Evolutionary conservation across 108 stramenopile genomes (phyloP).

Genomic region (Mayamaea pseudoterrestris): DNA sequence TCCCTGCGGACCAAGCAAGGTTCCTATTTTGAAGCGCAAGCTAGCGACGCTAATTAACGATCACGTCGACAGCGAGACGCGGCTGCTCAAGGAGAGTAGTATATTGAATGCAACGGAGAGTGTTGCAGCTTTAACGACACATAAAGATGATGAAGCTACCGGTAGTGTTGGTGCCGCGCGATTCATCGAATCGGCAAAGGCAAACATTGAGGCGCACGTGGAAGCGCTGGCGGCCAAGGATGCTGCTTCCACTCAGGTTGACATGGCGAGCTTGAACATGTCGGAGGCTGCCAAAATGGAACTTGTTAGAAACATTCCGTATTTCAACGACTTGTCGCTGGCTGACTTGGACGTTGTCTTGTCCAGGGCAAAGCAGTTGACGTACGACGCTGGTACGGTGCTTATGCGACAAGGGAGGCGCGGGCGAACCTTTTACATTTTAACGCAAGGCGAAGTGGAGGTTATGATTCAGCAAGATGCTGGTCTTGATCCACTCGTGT

Average conservation of each 20-base stretch:
- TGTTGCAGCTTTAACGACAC: not conserved
- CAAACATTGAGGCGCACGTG: no score
- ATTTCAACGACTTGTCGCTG: constrained; percentile 42
- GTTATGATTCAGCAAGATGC: constrained; percentile 63
- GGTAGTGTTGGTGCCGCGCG: not conserved
- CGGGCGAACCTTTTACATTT: constrained; percentile 74
- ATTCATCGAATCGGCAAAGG: no score
- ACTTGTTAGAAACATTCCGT: constrained; percentile 25
- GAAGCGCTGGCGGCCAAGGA: no score
- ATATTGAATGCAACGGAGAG: not conserved
- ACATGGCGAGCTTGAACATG: not conserved
- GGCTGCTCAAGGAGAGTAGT: constrained; percentile 24
- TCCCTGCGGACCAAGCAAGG: constrained; percentile 81
- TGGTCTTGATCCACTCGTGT: constrained; percentile 69
- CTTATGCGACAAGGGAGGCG: constrained; percentile 73
- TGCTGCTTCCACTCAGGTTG: not conserved
- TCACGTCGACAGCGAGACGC: constrained; percentile 37
- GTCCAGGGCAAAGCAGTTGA: constrained; percentile 52
- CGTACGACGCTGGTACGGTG: constrained; percentile 55
- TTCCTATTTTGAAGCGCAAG: constrained; percentile 71
- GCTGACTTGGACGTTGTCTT: constrained; percentile 54
- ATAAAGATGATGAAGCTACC: no score
- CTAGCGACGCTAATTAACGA: constrained; percentile 47
- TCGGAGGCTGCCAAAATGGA: not conserved
- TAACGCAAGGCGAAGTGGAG: constrained; percentile 71